Evolutionary conservation across 441 rosid genomes (phyloP).

Genomic region (Bruguiera hainesii): DNA sequence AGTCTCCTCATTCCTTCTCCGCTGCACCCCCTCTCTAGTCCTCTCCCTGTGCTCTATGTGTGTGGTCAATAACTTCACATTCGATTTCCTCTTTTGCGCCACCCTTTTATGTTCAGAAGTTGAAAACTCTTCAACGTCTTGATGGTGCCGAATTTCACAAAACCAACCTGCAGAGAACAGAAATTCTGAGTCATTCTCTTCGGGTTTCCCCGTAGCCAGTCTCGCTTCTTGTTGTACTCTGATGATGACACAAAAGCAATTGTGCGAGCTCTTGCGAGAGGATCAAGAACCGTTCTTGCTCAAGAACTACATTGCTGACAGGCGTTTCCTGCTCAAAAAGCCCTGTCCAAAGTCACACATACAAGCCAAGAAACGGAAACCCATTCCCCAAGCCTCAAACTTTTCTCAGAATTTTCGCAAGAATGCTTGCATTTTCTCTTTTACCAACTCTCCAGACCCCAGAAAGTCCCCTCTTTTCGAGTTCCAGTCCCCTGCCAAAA

Average conservation of each 20-base stretch:
- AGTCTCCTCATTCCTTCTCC: constrained; percentile 40
- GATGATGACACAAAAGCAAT: constrained; percentile 52
- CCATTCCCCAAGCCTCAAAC: constrained; percentile 35
- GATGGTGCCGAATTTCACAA: constrained; percentile 24
- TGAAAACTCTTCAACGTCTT: constrained; percentile 49
- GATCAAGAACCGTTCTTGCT: constrained; percentile 91
- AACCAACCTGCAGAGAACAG: neutral
- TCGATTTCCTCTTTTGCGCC: constrained; percentile 14
- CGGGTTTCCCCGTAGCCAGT: neutral
- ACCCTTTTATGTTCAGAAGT: constrained; percentile 30
- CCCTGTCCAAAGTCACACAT: constrained; percentile 29
- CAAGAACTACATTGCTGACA: constrained; percentile 57
- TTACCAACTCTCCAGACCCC: constrained; percentile 60
- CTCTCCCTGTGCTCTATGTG: constrained; percentile 15
- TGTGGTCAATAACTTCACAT: constrained; percentile 9
- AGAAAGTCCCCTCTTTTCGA: constrained; percentile 71
- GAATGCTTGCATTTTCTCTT: constrained; percentile 63
- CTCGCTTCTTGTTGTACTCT: neutral
- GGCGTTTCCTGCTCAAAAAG: constrained; percentile 39
- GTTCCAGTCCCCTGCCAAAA: constrained; percentile 43
- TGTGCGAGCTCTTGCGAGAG: constrained; percentile 66
- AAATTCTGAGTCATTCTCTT: neutral
- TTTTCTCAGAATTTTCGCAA: constrained; percentile 48
- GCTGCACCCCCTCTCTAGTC: neutral
- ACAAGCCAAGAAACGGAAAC: constrained; percentile 53